Evolutionary conservation across 768 basidiomycete species (phyloP), one percentile per base, ranked within the genome.

Genomic region (Rhodotorula paludigena): DNA sequence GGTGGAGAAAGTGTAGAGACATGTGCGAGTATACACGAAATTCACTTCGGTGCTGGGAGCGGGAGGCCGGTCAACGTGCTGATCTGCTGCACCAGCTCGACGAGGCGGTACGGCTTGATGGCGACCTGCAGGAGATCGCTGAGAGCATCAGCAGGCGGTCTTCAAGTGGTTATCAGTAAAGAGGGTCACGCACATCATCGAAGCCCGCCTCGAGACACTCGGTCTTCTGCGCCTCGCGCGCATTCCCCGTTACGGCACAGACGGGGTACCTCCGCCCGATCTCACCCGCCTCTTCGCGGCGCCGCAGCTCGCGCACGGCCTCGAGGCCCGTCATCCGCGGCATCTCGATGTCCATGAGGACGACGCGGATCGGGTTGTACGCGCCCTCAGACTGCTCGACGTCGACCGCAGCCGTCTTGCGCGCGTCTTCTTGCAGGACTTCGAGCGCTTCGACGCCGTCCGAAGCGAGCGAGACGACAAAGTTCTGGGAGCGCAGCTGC

Each of bases 341-440:
- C 71, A 68, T 54, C 49, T 68, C 67, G 30, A 66, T 60, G 32
- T 68, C 71, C 52, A 62, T 63, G 16, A 72, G 51, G 18, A 53
- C 41, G 30, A 49, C 36, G 12, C 55, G 58, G 49, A 66, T 66
- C 23, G 36, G 32, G 32, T n/a, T 49, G 23, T 35, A n/a, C 20
- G 30, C 32, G 23, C 2, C 47, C 8, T 47, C 32, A 28, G 16
- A 25, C 5, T 20, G 8, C 20, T 39, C 33, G 30, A 10, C 8
- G n/a, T 11, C 33, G 5, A 10, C 44, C 15, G 41, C 21, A 11
- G 18, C 23, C 32, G 33, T 20, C 21, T 23, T 28, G 21, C 15
- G n/a, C 2, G 28, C 14, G 57, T 57, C 63, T 39, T 41, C 30
- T 10, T 30, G 48, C 32, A 71, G 62, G 8, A 39, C 33, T 25